These are phyloP conservation scores for Pythium brachiatum DNA, from an alignment of 352 stramenopile species.

Conservation along the genomic window DNA sequence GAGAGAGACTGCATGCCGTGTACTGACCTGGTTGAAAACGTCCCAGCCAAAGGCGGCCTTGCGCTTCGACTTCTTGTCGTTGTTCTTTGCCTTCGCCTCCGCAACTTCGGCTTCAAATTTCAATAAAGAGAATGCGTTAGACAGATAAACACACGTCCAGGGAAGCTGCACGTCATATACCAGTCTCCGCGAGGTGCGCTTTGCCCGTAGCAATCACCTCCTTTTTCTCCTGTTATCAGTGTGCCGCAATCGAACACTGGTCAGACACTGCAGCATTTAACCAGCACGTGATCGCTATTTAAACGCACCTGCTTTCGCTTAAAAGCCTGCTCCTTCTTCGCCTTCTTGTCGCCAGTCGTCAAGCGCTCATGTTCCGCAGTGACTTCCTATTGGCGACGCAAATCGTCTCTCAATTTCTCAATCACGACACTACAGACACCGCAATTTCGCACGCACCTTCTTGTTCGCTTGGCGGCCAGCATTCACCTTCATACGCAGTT, in stretches of 20 bases:
- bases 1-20: neutral
- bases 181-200: slow-evolving; percentile 65
- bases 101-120: slow-evolving; percentile 65
- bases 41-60: slow-evolving; percentile 84
- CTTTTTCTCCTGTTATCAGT: slow-evolving; percentile 49
- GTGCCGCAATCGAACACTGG: neutral
- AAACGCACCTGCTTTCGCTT: slow-evolving; percentile 50
- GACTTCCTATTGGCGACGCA: slow-evolving; percentile 44
- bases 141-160: neutral
- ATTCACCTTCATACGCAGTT: slow-evolving; percentile 86
- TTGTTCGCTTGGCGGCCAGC: slow-evolving; percentile 79
- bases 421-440: neutral
- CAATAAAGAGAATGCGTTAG: neutral
- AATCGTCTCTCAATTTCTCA: neutral
- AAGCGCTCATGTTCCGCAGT: slow-evolving; percentile 65
- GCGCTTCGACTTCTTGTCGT: slow-evolving; percentile 71
- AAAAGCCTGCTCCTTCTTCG: slow-evolving; percentile 48
- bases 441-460: slow-evolving; percentile 31
- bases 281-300: neutral
- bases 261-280: neutral
- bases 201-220: slow-evolving; percentile 35
- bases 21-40: slow-evolving; percentile 64
- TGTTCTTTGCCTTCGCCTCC: slow-evolving; percentile 58
- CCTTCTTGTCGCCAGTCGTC: slow-evolving; percentile 65
- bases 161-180: slow-evolving; percentile 21